A percentile compares a stretch with the other conserved stretches of the same genome.
Conservation (phyloP, 2,329 filamentous ascomycete genomes). For the Teratosphaeria pseudoeucalypti region DNA sequence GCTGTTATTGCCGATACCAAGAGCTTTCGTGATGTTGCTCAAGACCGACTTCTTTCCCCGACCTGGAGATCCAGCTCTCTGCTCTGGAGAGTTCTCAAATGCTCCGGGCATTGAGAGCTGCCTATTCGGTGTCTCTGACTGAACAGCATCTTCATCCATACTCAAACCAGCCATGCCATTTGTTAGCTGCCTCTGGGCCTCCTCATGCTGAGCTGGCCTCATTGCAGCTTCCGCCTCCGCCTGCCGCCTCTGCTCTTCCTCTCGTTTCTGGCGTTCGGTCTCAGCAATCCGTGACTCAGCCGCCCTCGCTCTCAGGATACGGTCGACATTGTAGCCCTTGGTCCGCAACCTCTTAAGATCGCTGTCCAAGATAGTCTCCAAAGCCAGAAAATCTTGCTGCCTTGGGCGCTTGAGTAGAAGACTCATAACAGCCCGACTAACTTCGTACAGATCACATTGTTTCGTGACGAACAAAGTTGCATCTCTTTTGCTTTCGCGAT, state of each 20-base stretch:
- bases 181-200: background rate
- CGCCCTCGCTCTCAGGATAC: slow-evolving; percentile 79
- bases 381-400: slow-evolving; percentile 77
- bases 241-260: slow-evolving; percentile 46
- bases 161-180: background rate
- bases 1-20: slow-evolving; percentile 50
- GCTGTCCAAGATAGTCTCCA: slow-evolving; percentile 82
- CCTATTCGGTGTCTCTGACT: slow-evolving; percentile 19
- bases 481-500: slow-evolving; percentile 41
- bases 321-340: slow-evolving; percentile 92
- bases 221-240: slow-evolving; percentile 22
- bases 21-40: slow-evolving; percentile 54
- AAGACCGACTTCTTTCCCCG: slow-evolving; percentile 47
- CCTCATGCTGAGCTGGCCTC: slow-evolving; percentile 1
- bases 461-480: slow-evolving; percentile 69
- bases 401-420: slow-evolving; percentile 72
- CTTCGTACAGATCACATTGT: slow-evolving; percentile 77
- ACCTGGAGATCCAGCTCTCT: slow-evolving; percentile 9
- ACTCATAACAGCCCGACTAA: slow-evolving; percentile 76
- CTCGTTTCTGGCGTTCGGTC: slow-evolving; percentile 59
- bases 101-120: slow-evolving; percentile 57
- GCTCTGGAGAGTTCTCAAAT: slow-evolving; percentile 47
- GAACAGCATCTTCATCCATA: background rate
- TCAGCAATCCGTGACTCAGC: slow-evolving; percentile 82
- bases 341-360: slow-evolving; percentile 71